These are phyloP conservation scores for Aspergillus udagawae DNA, from an alignment of 2,329 filamentous ascomycete species.

Conservation along the genomic window DNA sequence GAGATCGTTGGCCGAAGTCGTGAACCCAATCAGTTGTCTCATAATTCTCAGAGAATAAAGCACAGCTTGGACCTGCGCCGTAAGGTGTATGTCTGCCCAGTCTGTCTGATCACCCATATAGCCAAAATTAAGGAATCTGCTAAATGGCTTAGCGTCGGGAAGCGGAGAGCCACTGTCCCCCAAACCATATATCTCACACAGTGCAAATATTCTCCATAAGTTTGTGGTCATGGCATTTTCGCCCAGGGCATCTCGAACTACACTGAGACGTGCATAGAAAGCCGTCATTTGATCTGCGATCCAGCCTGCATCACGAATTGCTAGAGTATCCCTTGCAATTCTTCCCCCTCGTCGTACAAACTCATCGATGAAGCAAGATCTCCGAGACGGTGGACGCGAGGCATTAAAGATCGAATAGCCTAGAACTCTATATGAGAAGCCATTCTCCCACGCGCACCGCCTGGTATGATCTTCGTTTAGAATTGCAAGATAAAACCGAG, in stretches of 20 bases:
- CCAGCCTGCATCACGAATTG: slow-evolving; percentile 19
- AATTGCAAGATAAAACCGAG: slow-evolving; percentile 61
- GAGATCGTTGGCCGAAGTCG: slow-evolving; percentile 25
- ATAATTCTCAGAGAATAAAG: slow-evolving; percentile 62
- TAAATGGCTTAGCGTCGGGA: slow-evolving; percentile 17
- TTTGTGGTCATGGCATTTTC: slow-evolving; percentile 5
- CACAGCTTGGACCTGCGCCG: slow-evolving; percentile 57
- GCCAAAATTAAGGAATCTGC: slow-evolving; percentile 27
- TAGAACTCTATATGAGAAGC: slow-evolving; percentile 48
- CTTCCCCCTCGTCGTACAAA: slow-evolving; percentile 35
- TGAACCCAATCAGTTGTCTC: slow-evolving; percentile 45
- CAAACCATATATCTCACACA: slow-evolving; percentile 27
- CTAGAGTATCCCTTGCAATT: slow-evolving; percentile 27
- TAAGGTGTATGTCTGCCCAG: slow-evolving; percentile 61
- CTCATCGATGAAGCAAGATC: slow-evolving; percentile 25
- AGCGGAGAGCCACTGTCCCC: slow-evolving; percentile 8
- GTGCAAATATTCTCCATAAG: slow-evolving; percentile 34
- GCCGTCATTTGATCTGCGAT: slow-evolving; percentile 12
- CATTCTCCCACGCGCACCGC: slow-evolving; percentile 56
- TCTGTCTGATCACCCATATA: slow-evolving; percentile 32
- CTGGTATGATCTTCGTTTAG: slow-evolving; percentile 56
- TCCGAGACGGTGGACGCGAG: slow-evolving; percentile 22
- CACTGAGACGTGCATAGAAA: slow-evolving; percentile 21
- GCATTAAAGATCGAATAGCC: slow-evolving; percentile 53
- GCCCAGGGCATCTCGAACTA: slow-evolving; percentile 13